Evolutionary conservation across 2,329 filamentous ascomycete species (phyloP), one percentile per base, ranked within the genome.

Genomic region (Pseudogymnoascus sp.): DNA sequence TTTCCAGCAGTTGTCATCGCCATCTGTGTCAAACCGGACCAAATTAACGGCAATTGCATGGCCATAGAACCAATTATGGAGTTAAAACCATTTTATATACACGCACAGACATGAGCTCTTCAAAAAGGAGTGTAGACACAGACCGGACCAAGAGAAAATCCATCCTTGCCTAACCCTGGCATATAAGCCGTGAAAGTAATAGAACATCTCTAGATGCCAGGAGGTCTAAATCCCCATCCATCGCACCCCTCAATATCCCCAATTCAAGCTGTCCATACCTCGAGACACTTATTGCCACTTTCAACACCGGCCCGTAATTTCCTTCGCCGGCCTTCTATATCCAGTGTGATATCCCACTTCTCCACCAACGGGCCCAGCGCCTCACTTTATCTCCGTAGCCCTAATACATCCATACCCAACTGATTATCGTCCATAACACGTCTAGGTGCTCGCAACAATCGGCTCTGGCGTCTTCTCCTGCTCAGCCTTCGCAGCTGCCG

Each of bases 401-500:
- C 27, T 21, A 17, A 55, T 17, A 13, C 29, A 27, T 55, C 48
- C 48, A 55, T 33, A n/a, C 9, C 48, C 33, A 15, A 33, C 48
- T 7, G 9, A 33, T 17, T 55, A 17, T 29, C n/a, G 4, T 38
- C 55, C 7, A 21, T 36, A 17, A 59, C 55, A 27, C 4, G 25
- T 59, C 25, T 59, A 59, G 33, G 58, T 33, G 38, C 17, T 41
- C 25, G 25, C 58, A 29, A 41, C 58, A 41, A 59, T 31, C 35
- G 33, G 33, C 58, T 59, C 66, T 7, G 61, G 64, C 3, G 69
- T 64, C 59, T 68, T 69, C 7, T 67, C 42, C 63, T 78, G 73
- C 73, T 80, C 77, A 61, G 75, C 72, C 29, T 78, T 77, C 64
- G 76, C 74, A 38, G 73, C 67, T 61, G 72, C 69, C 10, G 55